phyloP scores from a whole-genome alignment of 371 early-diverging fungal genomes.

The Mortierella sp. region DNA sequence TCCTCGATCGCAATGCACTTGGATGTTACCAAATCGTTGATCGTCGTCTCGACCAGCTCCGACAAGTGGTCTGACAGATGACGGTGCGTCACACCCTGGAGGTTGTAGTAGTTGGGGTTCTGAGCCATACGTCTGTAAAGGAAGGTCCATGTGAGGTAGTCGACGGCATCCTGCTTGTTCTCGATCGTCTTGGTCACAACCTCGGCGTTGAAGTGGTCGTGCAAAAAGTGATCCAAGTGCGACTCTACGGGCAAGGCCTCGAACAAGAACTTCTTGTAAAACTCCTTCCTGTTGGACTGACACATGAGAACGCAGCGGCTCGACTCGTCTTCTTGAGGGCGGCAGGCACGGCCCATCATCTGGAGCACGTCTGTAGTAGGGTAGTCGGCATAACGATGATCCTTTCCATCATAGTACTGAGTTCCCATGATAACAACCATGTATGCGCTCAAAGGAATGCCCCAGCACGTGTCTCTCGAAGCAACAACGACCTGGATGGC shows the following conservation, averaged over 20 bases:
- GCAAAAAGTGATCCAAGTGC: conserved; percentile 89
- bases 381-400: conserved; percentile 96
- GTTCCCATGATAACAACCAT: conserved; percentile 97
- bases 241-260: conserved; percentile 97
- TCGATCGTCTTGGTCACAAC: conserved; percentile 94
- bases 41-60: conserved; percentile 93
- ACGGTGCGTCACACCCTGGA: conserved; percentile 89
- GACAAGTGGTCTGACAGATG: conserved; percentile 95
- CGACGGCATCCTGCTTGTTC: conserved; percentile 98
- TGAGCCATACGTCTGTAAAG: conserved; percentile 94
- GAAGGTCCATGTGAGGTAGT: conserved; percentile 98
- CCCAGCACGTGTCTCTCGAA: conserved; percentile 93
- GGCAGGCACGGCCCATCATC: conserved; percentile 96
- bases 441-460: conserved; percentile 82
- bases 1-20: conserved; percentile 93
- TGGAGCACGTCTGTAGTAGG: conserved; percentile 95
- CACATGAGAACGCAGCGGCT: conserved; percentile 95
- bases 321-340: conserved; percentile 76
- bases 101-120: conserved; percentile 97
- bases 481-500: conserved; percentile 94
- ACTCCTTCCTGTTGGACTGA: conserved; percentile 93
- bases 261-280: conserved; percentile 96
- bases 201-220: conserved; percentile 97
- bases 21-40: conserved; percentile 87
- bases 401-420: conserved; percentile 93